Evolutionary conservation across 208 protist genomes (phyloP), one percentile per base, ranked within the genome.

Genomic region (Acanthamoeba castellanii): DNA sequence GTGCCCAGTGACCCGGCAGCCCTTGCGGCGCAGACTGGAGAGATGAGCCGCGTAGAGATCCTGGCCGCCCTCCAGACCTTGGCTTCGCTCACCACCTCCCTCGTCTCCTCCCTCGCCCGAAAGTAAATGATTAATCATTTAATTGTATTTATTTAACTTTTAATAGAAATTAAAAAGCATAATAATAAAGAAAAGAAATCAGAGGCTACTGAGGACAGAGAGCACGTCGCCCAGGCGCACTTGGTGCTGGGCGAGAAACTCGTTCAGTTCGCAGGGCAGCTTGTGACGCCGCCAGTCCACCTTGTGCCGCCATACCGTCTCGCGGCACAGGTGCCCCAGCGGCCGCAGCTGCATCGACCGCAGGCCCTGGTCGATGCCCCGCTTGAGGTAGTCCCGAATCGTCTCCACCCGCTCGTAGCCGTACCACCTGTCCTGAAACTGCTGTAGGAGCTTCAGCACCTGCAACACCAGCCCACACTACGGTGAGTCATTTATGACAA

Each of bases 161-260:
- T n/a, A n/a, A n/a, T n/a, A n/a, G n/a, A n/a, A n/a, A n/a, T n/a
- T n/a, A n/a, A n/a, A n/a, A n/a, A n/a, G n/a, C n/a, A n/a, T n/a
- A n/a, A n/a, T n/a, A n/a, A n/a, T n/a, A n/a, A n/a, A n/a, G n/a
- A n/a, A 61, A 47, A 47, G 42, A 6, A 47, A 47, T 81, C 32
- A 81, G 30, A 81, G 72, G 37, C 72, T 82, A 42, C 74, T 82
- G n/a, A 82, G 74, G 0, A 82, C 74, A 52, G 74, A 82, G 74
- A 82, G 74, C 16, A 82, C 74, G 37, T 82, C 74, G 74, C 74
- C 74, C 11, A 82, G 74, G 34, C 74, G 74, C 6, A 82, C 25
- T 42, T 52, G 74, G 42, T 82, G 74, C 45, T 82, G 74, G 74
- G 74, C 20, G 25, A 82, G 74, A 20, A 82, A 82, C 34, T 82